Conservation (phyloP, 2,329 filamentous ascomycete species). For the Balansia obtecta region DNA sequence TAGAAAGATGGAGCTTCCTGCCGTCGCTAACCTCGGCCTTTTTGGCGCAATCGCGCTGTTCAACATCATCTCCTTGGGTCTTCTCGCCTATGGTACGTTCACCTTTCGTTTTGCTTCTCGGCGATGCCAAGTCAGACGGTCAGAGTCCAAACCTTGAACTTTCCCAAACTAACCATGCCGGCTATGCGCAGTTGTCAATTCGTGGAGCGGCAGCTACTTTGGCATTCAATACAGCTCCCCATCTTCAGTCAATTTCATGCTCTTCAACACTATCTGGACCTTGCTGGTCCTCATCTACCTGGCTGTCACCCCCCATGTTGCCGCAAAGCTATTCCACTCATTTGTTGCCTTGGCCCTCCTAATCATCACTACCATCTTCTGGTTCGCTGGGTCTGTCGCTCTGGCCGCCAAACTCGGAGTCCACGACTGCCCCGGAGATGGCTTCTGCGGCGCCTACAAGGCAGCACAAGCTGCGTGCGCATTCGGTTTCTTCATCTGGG, state of each 20-base stretch:
- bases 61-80: slow-evolving; percentile 6
- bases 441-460: slow-evolving; percentile 35
- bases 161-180: neutral
- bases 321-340: slow-evolving; percentile 47
- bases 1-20: slow-evolving; percentile 6
- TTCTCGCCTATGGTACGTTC: slow-evolving; percentile 6
- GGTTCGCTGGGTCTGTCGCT: slow-evolving; percentile 79
- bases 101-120: neutral
- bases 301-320: slow-evolving; percentile 51
- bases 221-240: slow-evolving; percentile 25
- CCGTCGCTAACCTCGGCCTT: slow-evolving; percentile 3
- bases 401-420: slow-evolving; percentile 53
- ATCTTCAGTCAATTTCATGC: slow-evolving; percentile 57
- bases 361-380: slow-evolving; percentile 67
- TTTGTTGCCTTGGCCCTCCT: slow-evolving; percentile 57
- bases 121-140: neutral
- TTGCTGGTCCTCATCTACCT: slow-evolving; percentile 60
- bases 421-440: slow-evolving; percentile 36
- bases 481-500: slow-evolving; percentile 55
- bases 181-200: slow-evolving; percentile 7
- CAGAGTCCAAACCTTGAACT: too few relatives aligned
- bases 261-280: slow-evolving; percentile 71
- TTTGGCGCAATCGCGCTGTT: slow-evolving; percentile 6
- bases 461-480: slow-evolving; percentile 50
- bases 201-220: neutral